Base-by-base conservation (phyloP, 805 yeast species). In the Saturnispora saitoi region DNA sequence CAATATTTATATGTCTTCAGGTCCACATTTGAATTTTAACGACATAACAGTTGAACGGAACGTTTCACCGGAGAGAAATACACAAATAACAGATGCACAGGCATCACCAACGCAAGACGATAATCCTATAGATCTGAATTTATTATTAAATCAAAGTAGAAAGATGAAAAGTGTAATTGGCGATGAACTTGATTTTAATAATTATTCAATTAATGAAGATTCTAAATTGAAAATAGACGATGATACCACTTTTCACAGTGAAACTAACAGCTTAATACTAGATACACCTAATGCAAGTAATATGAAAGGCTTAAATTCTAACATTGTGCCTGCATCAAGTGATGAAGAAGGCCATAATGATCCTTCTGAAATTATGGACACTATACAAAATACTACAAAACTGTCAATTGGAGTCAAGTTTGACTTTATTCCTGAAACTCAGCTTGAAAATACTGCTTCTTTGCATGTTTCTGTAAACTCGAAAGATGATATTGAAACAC, bases 71-170 rank as follows among this genome's bases (percentile, higher is more conserved):
- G 29, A 34, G 14, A 22, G 41, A 37, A 37, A n/a, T 5, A 20
- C 15, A 10, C 29, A 37, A 22, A 22, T 22, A 10, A 37, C 14
- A 12, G 41, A 26, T 42, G 19, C 40, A 49, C 17, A 55, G 43
- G 15, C 46, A 45, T 31, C 48, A 38, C 42, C 47, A 47, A 45
- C 48, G 14, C 48, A 46, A 19, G n/a, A 31, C 7, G 48, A 46
- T 41, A 31, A 46, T 28, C 30, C 39, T 11, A 24, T 46, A 12
- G 32, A 40, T 34, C 22, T 39, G 39, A 26, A 39, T 20, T 11
- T 40, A 15, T 9, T 46, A 17, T n/a, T 46, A 10, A 34, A 40
- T 15, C 34, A 30, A 20, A 38, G 28, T 31, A 29, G 19, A 5
- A 36, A 24, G 22, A n/a, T 17, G 12, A 20, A 22, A 5, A 45